Conservation (phyloP, 202 grass and related monocot species). For the Musa balbisiana region DNA sequence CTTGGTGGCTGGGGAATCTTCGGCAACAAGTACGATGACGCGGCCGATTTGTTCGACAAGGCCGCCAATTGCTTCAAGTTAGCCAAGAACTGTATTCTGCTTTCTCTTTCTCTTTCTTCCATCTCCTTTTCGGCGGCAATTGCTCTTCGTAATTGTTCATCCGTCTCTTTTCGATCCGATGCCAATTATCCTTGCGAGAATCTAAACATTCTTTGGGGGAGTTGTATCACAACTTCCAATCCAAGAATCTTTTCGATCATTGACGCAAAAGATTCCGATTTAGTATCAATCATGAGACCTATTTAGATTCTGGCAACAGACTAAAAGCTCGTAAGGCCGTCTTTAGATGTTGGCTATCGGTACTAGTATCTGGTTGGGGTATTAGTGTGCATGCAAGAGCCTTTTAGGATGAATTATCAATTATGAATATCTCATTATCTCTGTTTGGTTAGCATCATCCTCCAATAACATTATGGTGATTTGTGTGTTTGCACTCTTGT, state of each 20-base stretch:
- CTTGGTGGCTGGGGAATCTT: slow-evolving; percentile 32
- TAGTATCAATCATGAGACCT: not conserved
- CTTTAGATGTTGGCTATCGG: not conserved
- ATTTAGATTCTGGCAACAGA: not conserved
- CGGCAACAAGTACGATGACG: not conserved
- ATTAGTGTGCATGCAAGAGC: not conserved
- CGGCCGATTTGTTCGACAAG: slow-evolving; percentile 21
- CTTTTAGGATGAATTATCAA: not conserved
- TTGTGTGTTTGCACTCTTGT: too few relatives aligned
- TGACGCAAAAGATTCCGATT: not conserved
- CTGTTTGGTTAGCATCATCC: not conserved
- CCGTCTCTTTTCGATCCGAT: not conserved
- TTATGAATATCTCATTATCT: not conserved
- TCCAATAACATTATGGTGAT: too few relatives aligned
- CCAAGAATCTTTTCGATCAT: too few relatives aligned
- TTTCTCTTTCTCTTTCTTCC: not conserved
- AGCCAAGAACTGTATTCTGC: slow-evolving; percentile 53
- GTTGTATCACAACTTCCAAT: too few relatives aligned
- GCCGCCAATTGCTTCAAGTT: slow-evolving; percentile 85
- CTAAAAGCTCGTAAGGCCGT: not conserved
- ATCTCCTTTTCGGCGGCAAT: not conserved
- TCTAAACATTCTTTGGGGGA: too few relatives aligned
- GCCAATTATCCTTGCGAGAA: not conserved
- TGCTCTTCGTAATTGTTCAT: not conserved
- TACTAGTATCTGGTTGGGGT: not conserved